Percentiles rank a stretch among this genome's conserved stretches.
phyloP scores from a whole-genome alignment of 2,329 filamentous ascomycete genomes.

The Sclerotiophoma versabilis region DNA sequence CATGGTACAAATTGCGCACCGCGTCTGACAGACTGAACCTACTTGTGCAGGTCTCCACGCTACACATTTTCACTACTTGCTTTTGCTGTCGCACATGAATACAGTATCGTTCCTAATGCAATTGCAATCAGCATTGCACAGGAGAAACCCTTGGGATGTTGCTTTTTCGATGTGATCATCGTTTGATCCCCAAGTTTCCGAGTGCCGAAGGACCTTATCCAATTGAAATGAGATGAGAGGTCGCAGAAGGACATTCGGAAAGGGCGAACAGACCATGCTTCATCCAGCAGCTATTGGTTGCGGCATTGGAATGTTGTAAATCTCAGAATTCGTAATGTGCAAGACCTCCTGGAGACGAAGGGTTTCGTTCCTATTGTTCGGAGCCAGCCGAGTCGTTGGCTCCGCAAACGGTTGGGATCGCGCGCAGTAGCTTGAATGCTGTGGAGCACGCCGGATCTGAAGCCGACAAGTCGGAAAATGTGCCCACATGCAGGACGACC shows the following conservation, averaged over 20 bases:
- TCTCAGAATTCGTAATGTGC: background rate
- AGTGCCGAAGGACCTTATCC: background rate
- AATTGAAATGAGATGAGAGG: background rate
- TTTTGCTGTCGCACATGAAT: background rate
- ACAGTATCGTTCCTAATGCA: background rate
- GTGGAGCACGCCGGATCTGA: background rate
- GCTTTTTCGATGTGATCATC: too few relatives aligned
- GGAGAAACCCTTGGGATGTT: background rate
- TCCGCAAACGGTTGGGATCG: slow-evolving; percentile 6
- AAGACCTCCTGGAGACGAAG: background rate
- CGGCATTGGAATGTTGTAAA: slow-evolving; percentile 23
- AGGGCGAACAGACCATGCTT: slow-evolving; percentile 1
- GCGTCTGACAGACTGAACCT: background rate
- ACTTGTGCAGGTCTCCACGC: slow-evolving; percentile 10
- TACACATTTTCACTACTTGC: background rate
- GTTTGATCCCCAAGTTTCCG: too few relatives aligned
- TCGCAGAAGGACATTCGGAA: background rate
- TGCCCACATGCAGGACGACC: background rate
- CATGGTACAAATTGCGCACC: background rate
- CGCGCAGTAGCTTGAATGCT: slow-evolving; percentile 6
- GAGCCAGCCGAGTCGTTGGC: background rate
- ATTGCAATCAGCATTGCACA: background rate
- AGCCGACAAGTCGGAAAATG: background rate
- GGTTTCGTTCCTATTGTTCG: background rate
- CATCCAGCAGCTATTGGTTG: slow-evolving; percentile 18